These are phyloP conservation scores for Heritiera fomes DNA, from an alignment of 345 rosid genomes.

Conservation along the genomic window DNA sequence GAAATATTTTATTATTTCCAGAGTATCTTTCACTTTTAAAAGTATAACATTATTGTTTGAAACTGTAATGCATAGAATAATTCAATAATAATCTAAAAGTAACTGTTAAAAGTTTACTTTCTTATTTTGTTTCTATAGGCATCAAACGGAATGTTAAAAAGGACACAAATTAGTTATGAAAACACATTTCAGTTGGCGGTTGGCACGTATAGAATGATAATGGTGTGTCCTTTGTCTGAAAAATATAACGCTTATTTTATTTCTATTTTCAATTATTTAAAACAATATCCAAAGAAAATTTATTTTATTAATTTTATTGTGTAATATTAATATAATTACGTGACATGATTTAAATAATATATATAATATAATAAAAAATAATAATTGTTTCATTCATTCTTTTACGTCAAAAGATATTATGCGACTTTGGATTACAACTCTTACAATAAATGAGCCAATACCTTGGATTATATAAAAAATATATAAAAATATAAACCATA, in stretches of 20 bases:
- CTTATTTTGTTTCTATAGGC: slow-evolving; percentile 3
- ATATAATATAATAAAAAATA: too few relatives aligned
- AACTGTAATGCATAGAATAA: background rate
- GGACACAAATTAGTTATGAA: background rate
- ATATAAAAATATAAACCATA: background rate
- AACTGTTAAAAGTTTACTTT: background rate
- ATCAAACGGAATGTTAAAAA: background rate
- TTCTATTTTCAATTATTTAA: too few relatives aligned
- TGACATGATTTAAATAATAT: too few relatives aligned
- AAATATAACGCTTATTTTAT: too few relatives aligned
- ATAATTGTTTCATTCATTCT: too few relatives aligned
- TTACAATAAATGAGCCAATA: slow-evolving; percentile 15
- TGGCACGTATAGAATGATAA: background rate
- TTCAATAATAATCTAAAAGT: slow-evolving; percentile 8
- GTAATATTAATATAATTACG: too few relatives aligned
- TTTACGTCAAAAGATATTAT: background rate
- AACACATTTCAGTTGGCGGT: slow-evolving; percentile 18
- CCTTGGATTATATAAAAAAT: background rate
- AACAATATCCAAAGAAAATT: too few relatives aligned
- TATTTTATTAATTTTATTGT: too few relatives aligned
- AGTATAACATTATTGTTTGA: slow-evolving; percentile 9
- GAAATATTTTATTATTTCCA: slow-evolving; percentile 31
- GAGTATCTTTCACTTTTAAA: slow-evolving; percentile 30
- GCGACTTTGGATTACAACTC: slow-evolving; percentile 19
- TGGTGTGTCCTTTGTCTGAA: too few relatives aligned